Evolutionary conservation across 2,329 filamentous ascomycete species (phyloP).

Genomic region (Coniochaeta hoffmannii): DNA sequence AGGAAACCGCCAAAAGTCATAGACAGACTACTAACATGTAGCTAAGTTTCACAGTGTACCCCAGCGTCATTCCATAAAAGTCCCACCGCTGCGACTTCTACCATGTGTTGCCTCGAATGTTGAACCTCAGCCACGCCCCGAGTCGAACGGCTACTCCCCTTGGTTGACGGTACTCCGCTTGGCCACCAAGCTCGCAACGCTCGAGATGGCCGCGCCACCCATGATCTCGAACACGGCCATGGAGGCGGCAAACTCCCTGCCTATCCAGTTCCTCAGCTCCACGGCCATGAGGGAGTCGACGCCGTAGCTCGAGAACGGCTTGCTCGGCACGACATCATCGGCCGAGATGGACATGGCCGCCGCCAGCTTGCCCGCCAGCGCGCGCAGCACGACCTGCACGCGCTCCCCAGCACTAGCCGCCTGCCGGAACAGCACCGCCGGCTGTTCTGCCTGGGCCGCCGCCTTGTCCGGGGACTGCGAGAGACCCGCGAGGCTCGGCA

Average conservation of each 20-base stretch:
- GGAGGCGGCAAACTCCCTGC: conserved; percentile 21
- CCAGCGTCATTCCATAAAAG: no score
- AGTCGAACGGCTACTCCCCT: no score
- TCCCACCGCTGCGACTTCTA: no score
- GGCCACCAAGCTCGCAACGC: conserved; percentile 2
- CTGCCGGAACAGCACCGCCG: conserved; percentile 9
- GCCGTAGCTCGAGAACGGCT: conserved; percentile 12
- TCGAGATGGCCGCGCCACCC: conserved; percentile 7
- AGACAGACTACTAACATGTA: no score
- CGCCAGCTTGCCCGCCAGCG: conserved; percentile 11
- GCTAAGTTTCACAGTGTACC: no score
- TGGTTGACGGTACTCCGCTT: no score
- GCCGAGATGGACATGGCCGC: conserved; percentile 1
- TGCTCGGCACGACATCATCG: conserved; percentile 9
- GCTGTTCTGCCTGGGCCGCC: conserved; percentile 1
- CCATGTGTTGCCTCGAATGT: no score
- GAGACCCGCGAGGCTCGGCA: not conserved
- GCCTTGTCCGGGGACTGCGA: not conserved
- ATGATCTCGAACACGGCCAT: conserved; percentile 25
- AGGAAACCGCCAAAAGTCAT: no score
- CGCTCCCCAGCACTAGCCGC: conserved; percentile 5
- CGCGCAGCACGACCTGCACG: conserved; percentile 10
- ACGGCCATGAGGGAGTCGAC: conserved; percentile 23
- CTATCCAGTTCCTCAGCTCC: conserved; percentile 30
- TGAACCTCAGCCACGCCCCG: no score